Base-by-base conservation (phyloP, 805 yeast species). In the Candida verbasci region DNA sequence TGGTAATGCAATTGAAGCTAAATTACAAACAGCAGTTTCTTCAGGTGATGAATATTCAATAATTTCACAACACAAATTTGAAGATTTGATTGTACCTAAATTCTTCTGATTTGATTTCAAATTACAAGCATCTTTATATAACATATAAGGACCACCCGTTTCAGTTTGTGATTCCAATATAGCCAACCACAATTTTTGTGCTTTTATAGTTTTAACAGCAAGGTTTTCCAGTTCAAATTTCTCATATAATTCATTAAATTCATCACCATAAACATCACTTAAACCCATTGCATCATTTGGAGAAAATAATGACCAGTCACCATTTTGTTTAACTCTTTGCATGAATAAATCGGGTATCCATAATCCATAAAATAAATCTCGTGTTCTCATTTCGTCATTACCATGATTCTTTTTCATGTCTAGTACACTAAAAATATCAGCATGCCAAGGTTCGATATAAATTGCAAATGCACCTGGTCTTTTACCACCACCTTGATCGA, bases 401-500 rank as follows among this genome's bases (percentile, higher is more conserved):
- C 97, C 97, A 56, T 89, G 96, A 55, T 88, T 91, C 65, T 91
- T 89, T 53, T 93, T 77, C 47, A 91, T 69, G 41, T 89, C 91
- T 37, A 91, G 60, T 52, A 91, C 82, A 41, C 85, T 95, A 58
- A 86, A 83, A 24, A 91, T 72, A 52, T 91, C 98, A 9, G 84
- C 76, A 56, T 91, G 98, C 98, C 98, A 91, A 38, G 98, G 97
- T 64, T 91, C 98, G 24, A 91, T 60, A 62, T 89, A 91, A 24
- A 88, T 64, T 24, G 96, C 96, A 61, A 91, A 85, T 3, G 98
- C 98, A 44, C 97, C 97, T 0, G 98, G 98, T 53, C 98, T 73
- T 62, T 89, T 89, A 65, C 91, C 91, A 38, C 97, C 97, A 44
- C 98, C 98, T 70, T 91, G 98, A 53, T 91, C 97, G 28, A 91